Percentiles rank a stretch among this genome's conserved stretches.
Conservation (phyloP, 768 basidiomycete species). For the Russula brevipes region DNA sequence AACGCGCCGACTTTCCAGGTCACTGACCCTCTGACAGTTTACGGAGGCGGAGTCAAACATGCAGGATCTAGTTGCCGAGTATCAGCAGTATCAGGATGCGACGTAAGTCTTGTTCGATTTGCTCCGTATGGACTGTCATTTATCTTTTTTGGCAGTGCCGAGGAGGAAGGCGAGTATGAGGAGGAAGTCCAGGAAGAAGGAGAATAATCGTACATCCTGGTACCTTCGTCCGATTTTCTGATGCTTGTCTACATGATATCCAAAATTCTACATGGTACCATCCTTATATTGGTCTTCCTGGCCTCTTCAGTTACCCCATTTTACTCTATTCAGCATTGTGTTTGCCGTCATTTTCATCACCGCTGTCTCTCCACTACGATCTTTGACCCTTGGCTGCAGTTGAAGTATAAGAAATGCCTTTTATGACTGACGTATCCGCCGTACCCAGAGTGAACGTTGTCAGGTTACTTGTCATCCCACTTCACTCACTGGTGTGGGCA, state of each 20-base stretch:
- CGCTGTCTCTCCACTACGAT: slow-evolving; percentile 5
- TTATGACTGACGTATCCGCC: slow-evolving; percentile 2
- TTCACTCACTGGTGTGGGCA: too few relatives aligned
- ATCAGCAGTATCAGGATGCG: slow-evolving; percentile 94
- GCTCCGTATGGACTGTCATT: background rate
- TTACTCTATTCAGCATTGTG: slow-evolving; percentile 25
- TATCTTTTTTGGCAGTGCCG: slow-evolving; percentile 46
- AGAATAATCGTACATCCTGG: slow-evolving; percentile 28
- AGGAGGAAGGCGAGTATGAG: slow-evolving; percentile 88
- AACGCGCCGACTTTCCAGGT: background rate
- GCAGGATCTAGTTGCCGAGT: slow-evolving; percentile 97
- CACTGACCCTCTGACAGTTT: slow-evolving; percentile 45
- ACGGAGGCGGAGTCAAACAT: slow-evolving; percentile 99
- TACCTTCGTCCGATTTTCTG: slow-evolving; percentile 12
- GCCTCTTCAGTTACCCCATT: slow-evolving; percentile 20
- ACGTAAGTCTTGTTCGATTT: slow-evolving; percentile 55
- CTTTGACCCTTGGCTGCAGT: slow-evolving; percentile 18
- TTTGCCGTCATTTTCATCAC: slow-evolving; percentile 18
- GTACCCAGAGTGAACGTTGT: too few relatives aligned
- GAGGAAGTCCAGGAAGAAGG: slow-evolving; percentile 64
- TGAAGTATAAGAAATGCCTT: slow-evolving; percentile 23
- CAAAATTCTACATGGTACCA: slow-evolving; percentile 25
- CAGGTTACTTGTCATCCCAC: too few relatives aligned
- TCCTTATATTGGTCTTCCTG: slow-evolving; percentile 25
- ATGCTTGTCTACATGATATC: slow-evolving; percentile 23